These are phyloP conservation scores for Penicillium sumatraense DNA, from an alignment of 2,329 filamentous ascomycete genomes.

Conservation along the genomic window DNA sequence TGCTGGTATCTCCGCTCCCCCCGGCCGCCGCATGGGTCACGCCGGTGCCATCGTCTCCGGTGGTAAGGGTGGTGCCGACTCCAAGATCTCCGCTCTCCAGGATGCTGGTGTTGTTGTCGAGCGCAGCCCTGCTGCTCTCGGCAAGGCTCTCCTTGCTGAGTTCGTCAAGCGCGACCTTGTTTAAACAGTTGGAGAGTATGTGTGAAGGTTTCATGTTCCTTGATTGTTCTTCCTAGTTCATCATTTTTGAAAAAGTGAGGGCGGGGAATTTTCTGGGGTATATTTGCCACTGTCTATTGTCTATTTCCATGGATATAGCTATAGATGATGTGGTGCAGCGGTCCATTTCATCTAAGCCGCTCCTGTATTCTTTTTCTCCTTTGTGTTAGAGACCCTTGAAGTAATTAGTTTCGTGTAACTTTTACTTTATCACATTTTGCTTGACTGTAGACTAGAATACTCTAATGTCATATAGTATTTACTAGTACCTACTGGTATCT, in stretches of 20 bases:
- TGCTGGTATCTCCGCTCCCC: conserved; percentile 95
- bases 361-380: conserved; percentile 35
- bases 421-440: conserved; percentile 17
- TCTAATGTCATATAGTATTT: background rate
- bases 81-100: conserved; percentile 95
- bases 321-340: background rate
- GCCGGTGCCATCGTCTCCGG: conserved; percentile 97
- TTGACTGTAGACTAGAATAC: background rate
- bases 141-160: conserved; percentile 91
- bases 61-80: conserved; percentile 96
- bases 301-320: no score
- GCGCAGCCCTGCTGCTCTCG: conserved; percentile 87
- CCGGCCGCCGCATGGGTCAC: conserved; percentile 97
- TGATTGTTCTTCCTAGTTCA: conserved; percentile 21
- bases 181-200: conserved; percentile 57
- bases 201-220: conserved; percentile 21
- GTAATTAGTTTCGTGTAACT: conserved; percentile 40
- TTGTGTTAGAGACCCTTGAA: conserved; percentile 42
- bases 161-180: conserved; percentile 96
- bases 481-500: background rate
- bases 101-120: conserved; percentile 93
- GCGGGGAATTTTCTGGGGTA: conserved; percentile 23
- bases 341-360: conserved; percentile 25
- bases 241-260: conserved; percentile 11
- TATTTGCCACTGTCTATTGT: conserved; percentile 25